These are phyloP conservation scores for Uncinocarpus reesii DNA, from an alignment of 2,329 filamentous ascomycete species.

Conservation along the genomic window DNA sequence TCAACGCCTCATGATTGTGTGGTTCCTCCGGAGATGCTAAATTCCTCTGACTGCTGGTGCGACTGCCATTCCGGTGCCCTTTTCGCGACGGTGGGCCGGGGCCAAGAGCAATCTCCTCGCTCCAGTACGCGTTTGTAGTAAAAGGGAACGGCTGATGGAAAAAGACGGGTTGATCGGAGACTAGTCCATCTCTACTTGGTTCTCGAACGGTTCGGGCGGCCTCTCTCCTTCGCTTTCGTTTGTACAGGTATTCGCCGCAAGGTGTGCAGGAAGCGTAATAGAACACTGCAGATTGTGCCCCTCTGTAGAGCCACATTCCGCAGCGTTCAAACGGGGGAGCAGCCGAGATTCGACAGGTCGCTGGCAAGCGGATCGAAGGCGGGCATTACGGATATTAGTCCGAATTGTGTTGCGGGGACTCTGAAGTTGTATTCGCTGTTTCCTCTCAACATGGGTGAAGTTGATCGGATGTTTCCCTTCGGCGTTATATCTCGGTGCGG, in stretches of 20 bases:
- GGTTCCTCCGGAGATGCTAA: constrained; percentile 39
- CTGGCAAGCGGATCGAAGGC: background rate
- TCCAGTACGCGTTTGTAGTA: constrained; percentile 80
- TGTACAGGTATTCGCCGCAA: constrained; percentile 60
- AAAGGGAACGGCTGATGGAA: constrained; percentile 72
- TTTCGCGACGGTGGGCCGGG: constrained; percentile 60
- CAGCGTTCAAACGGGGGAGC: constrained; percentile 3
- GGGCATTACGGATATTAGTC: background rate
- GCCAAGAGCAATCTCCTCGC: constrained; percentile 73
- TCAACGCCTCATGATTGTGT: constrained; percentile 17
- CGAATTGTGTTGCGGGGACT: background rate
- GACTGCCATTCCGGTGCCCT: constrained; percentile 46
- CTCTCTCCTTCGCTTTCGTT: constrained; percentile 59
- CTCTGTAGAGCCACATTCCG: constrained; percentile 40
- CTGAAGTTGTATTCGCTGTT: background rate
- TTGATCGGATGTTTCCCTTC: background rate
- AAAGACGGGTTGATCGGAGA: constrained; percentile 56
- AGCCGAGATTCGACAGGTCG: background rate
- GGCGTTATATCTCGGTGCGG: background rate
- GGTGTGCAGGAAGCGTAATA: constrained; percentile 42
- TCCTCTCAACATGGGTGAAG: constrained; percentile 4
- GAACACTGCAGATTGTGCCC: constrained; percentile 42
- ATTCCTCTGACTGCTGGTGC: constrained; percentile 49
- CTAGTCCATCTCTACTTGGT: constrained; percentile 49
- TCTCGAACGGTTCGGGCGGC: constrained; percentile 58